Base-by-base conservation (phyloP, 176 grass and related monocot genomes). In the Ensete ventricosum region DNA sequence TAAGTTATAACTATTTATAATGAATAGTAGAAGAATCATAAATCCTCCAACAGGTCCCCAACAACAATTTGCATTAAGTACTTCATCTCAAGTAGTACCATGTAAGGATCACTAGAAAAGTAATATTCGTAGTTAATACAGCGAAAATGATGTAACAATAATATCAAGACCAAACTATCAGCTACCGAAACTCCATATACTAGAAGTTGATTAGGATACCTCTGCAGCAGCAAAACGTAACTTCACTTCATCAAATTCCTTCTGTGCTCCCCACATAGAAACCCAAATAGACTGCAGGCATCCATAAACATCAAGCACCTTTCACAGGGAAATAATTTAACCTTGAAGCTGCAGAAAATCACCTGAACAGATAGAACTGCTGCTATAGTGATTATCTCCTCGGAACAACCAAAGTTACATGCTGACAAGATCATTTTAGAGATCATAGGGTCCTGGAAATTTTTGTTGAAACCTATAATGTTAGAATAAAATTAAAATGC, bases 191-290 rank as follows among this genome's bases (percentile, higher is more conserved):
- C 34, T 43, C 34, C 34, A 43, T 13, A 69, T 69, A 48, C 66
- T 69, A 48, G 27, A 49, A 49, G 25, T 70, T 50, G 7, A 50
- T 34, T 70, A 50, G 67, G 21, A 69, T 78, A 97, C 93, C 93
- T 97, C 93, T 77, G 93, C 87, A 88, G 89, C 90, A 78, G 93
- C 87, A 78, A 97, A 97, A 50, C 88, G 93, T 81, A 97, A 87
- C 73, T 97, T 97, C 64, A 83, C 90, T 84, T 93, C 93, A 88
- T 97, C 90, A 87, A 88, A 85, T 88, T 93, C 93, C 83, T 90
- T 97, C 57, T 80, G 86, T 57, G 86, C 85, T 83, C 93, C 93
- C 80, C 88, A 80, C 64, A 86, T 55, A 77, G 90, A 85, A 73
- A 90, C 88, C 90, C 93, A 97, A 27, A 93, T 89, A 20, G 88